phyloP scores from a whole-genome alignment of 2,329 filamentous ascomycete genomes.

The Alternaria sp. region DNA sequence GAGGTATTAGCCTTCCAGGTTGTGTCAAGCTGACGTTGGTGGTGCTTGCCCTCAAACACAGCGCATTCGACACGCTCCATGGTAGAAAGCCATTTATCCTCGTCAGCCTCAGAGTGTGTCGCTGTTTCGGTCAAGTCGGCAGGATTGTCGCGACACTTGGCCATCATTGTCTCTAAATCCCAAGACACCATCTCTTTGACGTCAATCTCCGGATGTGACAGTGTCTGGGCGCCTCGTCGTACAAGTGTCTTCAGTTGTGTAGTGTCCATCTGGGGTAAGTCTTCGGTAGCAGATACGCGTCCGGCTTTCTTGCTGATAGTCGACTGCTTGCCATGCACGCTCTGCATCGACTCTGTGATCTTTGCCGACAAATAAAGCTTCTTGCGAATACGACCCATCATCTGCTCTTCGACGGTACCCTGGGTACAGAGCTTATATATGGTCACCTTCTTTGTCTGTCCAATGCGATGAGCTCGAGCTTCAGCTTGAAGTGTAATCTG shows the following conservation, averaged over 20 bases:
- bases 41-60: slow-evolving; percentile 65
- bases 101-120: slow-evolving; percentile 56
- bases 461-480: slow-evolving; percentile 64
- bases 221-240: slow-evolving; percentile 63
- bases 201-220: slow-evolving; percentile 63
- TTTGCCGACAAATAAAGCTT: slow-evolving; percentile 70
- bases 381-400: slow-evolving; percentile 67
- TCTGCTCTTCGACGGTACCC: slow-evolving; percentile 67
- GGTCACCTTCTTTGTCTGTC: slow-evolving; percentile 63
- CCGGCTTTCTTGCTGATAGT: slow-evolving; percentile 25
- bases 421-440: slow-evolving; percentile 66
- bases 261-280: slow-evolving; percentile 62
- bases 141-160: slow-evolving; percentile 63
- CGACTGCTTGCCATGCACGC: slow-evolving; percentile 56
- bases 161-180: slow-evolving; percentile 64
- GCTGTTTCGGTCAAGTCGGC: slow-evolving; percentile 51
- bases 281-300: slow-evolving; percentile 49
- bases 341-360: slow-evolving; percentile 67
- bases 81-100: slow-evolving; percentile 64
- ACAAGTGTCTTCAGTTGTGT: slow-evolving; percentile 64
- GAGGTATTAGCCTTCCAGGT: slow-evolving; percentile 34
- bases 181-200: slow-evolving; percentile 66
- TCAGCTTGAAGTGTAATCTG: slow-evolving; percentile 64
- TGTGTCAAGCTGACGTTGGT: slow-evolving; percentile 52
- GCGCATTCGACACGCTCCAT: slow-evolving; percentile 67